Evolutionary conservation across 805 yeast species (phyloP).

Genomic region (Starmerella potacharoeniae): DNA sequence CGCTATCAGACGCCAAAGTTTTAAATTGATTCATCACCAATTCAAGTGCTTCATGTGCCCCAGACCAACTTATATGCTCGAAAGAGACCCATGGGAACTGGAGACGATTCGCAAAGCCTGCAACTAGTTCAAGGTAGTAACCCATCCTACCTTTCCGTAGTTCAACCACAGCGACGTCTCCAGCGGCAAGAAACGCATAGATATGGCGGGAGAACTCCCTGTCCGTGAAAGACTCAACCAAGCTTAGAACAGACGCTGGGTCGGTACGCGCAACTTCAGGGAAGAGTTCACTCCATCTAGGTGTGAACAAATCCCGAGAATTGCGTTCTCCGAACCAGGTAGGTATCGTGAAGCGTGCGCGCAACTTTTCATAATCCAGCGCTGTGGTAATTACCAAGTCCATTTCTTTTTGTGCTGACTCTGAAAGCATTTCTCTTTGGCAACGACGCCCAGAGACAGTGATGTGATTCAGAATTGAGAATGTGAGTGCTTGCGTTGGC

Average conservation of each 20-base stretch:
- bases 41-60: background rate
- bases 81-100: background rate
- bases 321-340: constrained; percentile 1
- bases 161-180: background rate
- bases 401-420: background rate
- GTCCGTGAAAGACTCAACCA: background rate
- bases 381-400: background rate
- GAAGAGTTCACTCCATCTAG: background rate
- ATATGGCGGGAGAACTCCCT: background rate
- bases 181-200: background rate
- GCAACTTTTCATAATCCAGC: background rate
- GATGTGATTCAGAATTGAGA: background rate
- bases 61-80: background rate
- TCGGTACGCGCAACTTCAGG: background rate
- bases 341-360: background rate
- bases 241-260: background rate
- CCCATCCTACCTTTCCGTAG: background rate
- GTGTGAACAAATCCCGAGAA: background rate
- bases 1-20: background rate
- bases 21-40: background rate
- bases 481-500: background rate
- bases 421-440: background rate
- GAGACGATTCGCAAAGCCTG: background rate
- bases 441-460: background rate
- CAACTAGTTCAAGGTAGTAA: background rate